phyloP scores from a whole-genome alignment of 2,329 filamentous ascomycete genomes.

The Aulographum hederae region DNA sequence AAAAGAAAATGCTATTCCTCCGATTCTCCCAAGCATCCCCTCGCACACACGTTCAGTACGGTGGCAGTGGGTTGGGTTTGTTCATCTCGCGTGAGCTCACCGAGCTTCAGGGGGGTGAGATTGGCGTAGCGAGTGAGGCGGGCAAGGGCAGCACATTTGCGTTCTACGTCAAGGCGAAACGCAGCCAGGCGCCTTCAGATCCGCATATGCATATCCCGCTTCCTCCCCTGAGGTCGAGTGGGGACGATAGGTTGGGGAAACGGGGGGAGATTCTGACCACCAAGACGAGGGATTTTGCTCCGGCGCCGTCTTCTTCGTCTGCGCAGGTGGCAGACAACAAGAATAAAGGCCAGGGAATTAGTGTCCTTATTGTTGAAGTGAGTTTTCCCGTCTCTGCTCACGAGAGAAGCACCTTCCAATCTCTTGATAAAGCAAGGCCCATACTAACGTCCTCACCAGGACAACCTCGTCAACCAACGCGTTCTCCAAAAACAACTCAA shows the following conservation, averaged over 20 bases:
- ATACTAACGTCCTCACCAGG: too few relatives aligned
- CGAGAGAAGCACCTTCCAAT: conserved; percentile 2
- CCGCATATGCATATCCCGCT: too few relatives aligned
- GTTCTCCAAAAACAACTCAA: conserved; percentile 31
- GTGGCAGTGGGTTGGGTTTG: conserved; percentile 58
- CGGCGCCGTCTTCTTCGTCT: not conserved
- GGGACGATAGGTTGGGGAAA: too few relatives aligned
- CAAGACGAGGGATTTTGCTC: conserved; percentile 18
- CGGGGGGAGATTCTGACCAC: too few relatives aligned
- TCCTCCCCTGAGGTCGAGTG: too few relatives aligned
- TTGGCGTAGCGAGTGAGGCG: conserved; percentile 50
- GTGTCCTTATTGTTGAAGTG: conserved; percentile 6
- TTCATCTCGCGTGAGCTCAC: conserved; percentile 68
- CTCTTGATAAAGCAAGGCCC: not conserved
- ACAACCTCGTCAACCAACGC: conserved; percentile 28
- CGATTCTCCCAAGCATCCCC: conserved; percentile 64
- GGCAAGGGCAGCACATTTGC: conserved; percentile 57
- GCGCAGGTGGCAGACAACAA: not conserved
- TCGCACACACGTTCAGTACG: conserved; percentile 60
- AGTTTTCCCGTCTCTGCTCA: too few relatives aligned
- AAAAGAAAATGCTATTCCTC: conserved; percentile 59
- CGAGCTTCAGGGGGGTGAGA: conserved; percentile 63
- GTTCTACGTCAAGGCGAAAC: conserved; percentile 56
- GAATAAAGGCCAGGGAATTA: not conserved
- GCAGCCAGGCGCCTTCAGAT: conserved; percentile 27